Base-by-base conservation (phyloP, 345 rosid genomes). In the Hirschfeldia incana region DNA sequence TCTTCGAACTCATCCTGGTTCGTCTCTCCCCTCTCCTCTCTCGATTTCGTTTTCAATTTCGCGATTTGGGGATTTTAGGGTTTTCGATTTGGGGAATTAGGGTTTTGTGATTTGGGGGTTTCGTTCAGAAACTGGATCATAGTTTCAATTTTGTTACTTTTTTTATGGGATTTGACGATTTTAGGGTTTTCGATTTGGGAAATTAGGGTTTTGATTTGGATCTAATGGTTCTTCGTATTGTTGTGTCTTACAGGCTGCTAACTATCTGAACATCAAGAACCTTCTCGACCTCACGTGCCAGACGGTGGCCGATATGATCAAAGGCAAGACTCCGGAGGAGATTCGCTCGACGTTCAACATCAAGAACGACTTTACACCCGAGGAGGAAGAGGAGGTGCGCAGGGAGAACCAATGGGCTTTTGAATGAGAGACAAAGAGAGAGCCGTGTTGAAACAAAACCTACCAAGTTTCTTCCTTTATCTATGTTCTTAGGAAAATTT, bases 331-430 rank as follows among this genome's bases (percentile, higher is more conserved):
- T 12, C 89, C 97, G 0, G 90, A 84, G 57, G 90, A 89, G 86
- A 89, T 89, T 37, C 83, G 91, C 49, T 70, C 68, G 73, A 82
- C 76, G 0, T 89, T 91, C 84, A 85, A 91, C 87, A 88, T 89
- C 84, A 82, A 79, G 77, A 86, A 86, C 21, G 87, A 86, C 16
- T 86, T 89, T 80, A 78, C 88, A 9, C 86, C 85, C 0, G 90
- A 87, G 76, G 92, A 88, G 68, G 92, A 88, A n/a, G 88, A 86
- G 33, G 86, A 88, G 80, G 84, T 88, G 3, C 83, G 86, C 73
- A 85, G 86, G 79, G 91, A 88, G 81, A 88, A 86, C 29, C 89
- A 84, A 34, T 88, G 94, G 92, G 92, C 92, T 13, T 90, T 87
- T 39, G 88, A 88, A 76, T 90, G 78, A 49, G 12, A 1, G 13